Base-by-base conservation (phyloP, 768 basidiomycete genomes). In the Sporobolomyces roseus region DNA sequence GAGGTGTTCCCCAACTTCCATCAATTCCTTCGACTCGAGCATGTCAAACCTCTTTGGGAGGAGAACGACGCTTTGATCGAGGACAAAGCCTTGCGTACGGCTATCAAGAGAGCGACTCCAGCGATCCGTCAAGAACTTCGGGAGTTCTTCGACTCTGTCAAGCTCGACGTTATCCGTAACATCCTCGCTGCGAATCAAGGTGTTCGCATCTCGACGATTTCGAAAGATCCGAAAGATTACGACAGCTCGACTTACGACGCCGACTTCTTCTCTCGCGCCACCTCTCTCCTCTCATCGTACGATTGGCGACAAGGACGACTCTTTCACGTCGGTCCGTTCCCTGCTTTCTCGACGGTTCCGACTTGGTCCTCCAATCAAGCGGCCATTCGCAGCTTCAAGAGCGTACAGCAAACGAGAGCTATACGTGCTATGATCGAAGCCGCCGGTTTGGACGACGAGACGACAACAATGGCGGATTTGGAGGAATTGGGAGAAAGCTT, bases 171-270 rank as follows among this genome's bases (percentile, higher is more conserved):
- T 23, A 54, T 54, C 30, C 52, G 52, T 33, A 30, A 35, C 4
- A 54, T 54, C 33, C 52, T 54, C 52, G 52, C 52, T 23, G 52
- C 52, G 32, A 54, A 54, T 23, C 52, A 54, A 35, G 52, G 52
- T 5, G 13, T 17, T 54, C 29, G 5, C 52, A 7, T 54, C 52
- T 10, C 30, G n/a, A n/a, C n/a, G n/a, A n/a, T 54, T 12, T 54
- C 52, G 52, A 54, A 54, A 33, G 30, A 54, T 17, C 33, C 52
- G 3, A 12, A 23, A 5, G 30, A 54, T 9, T 54, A 54, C 30
- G 32, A 30, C 29, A n/a, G 35, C 19, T 54, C 52, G 33, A 54
- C 52, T 12, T 54, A 33, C 52, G 32, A 54, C 52, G 33, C 33
- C 33, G 19, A 5, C 10, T 54, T 33, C 52, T 54, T 54, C 52